phyloP scores from a whole-genome alignment of 2,329 filamentous ascomycete genomes.

The Achaetomium macrosporum region DNA sequence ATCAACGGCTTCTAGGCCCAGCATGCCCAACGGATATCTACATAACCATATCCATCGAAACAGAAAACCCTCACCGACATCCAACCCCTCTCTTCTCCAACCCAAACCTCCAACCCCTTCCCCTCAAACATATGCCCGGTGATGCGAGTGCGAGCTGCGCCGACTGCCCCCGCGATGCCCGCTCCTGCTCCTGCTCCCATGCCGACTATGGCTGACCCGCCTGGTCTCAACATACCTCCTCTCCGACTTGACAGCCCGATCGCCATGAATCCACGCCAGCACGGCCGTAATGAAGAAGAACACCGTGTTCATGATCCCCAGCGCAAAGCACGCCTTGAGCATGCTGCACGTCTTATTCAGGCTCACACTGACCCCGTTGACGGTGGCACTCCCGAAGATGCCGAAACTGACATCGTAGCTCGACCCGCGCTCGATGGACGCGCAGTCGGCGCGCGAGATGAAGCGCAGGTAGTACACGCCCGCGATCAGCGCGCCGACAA shows the following conservation, averaged over 20 bases:
- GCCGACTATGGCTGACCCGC: not conserved
- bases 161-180: slow-evolving; percentile 33
- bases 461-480: slow-evolving; percentile 54
- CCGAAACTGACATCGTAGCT: slow-evolving; percentile 57
- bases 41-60: not conserved
- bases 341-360: slow-evolving; percentile 78
- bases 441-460: slow-evolving; percentile 62
- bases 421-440: slow-evolving; percentile 50
- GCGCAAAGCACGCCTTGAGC: slow-evolving; percentile 85
- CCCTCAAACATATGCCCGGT: slow-evolving; percentile 44
- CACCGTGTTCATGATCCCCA: slow-evolving; percentile 81
- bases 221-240: slow-evolving; percentile 40
- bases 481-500: slow-evolving; percentile 60
- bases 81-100: not conserved
- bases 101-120: not conserved
- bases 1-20: not conserved
- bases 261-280: slow-evolving; percentile 58
- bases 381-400: slow-evolving; percentile 50
- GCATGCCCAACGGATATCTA: not conserved
- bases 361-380: slow-evolving; percentile 46
- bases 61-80: not conserved
- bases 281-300: slow-evolving; percentile 75
- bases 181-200: slow-evolving; percentile 28
- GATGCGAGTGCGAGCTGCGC: slow-evolving; percentile 43
- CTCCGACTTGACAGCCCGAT: slow-evolving; percentile 40